Percentiles rank a stretch among this genome's conserved stretches.
Conservation (phyloP, 768 basidiomycete genomes). For the Mycena haematopus region DNA sequence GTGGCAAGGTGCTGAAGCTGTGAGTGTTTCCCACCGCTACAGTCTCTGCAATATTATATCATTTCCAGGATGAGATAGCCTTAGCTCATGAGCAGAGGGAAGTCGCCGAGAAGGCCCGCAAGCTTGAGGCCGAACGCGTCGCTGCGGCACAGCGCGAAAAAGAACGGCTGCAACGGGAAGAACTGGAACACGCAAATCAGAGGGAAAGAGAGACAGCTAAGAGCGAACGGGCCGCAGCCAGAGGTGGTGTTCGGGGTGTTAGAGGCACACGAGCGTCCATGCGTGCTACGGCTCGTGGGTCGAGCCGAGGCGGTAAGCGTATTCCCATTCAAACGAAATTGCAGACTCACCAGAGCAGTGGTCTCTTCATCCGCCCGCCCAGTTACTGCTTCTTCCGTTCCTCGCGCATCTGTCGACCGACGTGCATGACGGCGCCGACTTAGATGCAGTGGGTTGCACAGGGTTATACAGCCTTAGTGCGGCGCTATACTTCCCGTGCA, state of each 20-base stretch:
- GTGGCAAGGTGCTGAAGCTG: slow-evolving; percentile 78
- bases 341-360: slow-evolving; percentile 5
- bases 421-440: neutral
- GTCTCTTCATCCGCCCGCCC: slow-evolving; percentile 10
- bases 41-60: neutral
- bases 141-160: slow-evolving; percentile 45
- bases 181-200: slow-evolving; percentile 49
- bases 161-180: slow-evolving; percentile 59
- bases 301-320: slow-evolving; percentile 44
- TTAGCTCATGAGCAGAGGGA: slow-evolving; percentile 57
- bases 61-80: slow-evolving; percentile 63
- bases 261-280: slow-evolving; percentile 73
- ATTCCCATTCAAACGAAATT: neutral
- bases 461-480: too few relatives aligned
- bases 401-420: slow-evolving; percentile 9
- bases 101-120: slow-evolving; percentile 46
- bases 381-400: neutral
- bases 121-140: slow-evolving; percentile 54
- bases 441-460: too few relatives aligned
- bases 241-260: slow-evolving; percentile 72
- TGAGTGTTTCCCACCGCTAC: slow-evolving; percentile 41
- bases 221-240: slow-evolving; percentile 45
- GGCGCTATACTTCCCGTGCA: too few relatives aligned
- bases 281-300: slow-evolving; percentile 54
- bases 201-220: slow-evolving; percentile 50